phyloP scores from a whole-genome alignment of 2,329 filamentous ascomycete species.

The Aspergillus bombycis region DNA sequence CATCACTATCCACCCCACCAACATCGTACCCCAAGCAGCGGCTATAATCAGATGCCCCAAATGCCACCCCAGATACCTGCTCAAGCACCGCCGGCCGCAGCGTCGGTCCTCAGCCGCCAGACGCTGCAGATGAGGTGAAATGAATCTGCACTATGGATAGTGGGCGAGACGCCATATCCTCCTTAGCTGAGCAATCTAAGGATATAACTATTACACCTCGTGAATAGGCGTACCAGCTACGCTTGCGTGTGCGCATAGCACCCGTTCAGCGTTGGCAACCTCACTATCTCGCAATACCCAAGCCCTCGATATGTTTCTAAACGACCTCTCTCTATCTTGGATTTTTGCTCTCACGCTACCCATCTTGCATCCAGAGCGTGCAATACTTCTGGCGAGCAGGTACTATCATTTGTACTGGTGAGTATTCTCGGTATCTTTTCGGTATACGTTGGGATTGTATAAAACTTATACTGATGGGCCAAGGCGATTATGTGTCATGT shows the following conservation, averaged over 20 bases:
- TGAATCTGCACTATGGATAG: constrained; percentile 31
- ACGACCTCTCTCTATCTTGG: constrained; percentile 17
- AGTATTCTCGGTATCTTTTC: background rate
- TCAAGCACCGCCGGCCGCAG: constrained; percentile 35
- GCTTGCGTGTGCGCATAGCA: constrained; percentile 12
- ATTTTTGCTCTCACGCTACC: constrained; percentile 11
- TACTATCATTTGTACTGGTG: constrained; percentile 16
- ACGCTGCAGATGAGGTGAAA: constrained; percentile 53
- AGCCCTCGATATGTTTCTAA: constrained; percentile 11
- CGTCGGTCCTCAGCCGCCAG: constrained; percentile 45
- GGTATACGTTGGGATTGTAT: background rate
- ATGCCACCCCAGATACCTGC: constrained; percentile 50
- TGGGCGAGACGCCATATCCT: constrained; percentile 12
- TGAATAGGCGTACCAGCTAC: constrained; percentile 10
- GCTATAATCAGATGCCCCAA: constrained; percentile 53
- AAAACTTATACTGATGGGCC: constrained; percentile 5
- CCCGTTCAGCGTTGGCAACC: constrained; percentile 7
- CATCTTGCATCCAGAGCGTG: constrained; percentile 9
- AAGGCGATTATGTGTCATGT: constrained; percentile 12
- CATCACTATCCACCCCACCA: constrained; percentile 65
- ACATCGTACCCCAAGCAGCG: constrained; percentile 60
- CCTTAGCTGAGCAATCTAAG: constrained; percentile 9
- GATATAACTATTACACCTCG: constrained; percentile 4
- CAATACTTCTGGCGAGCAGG: constrained; percentile 10
- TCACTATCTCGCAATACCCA: constrained; percentile 7